Evolutionary conservation across 176 grass and related monocot genomes (phyloP), one percentile per base, ranked within the genome.

Genomic region (barley (Hordeum vulgare)): DNA sequence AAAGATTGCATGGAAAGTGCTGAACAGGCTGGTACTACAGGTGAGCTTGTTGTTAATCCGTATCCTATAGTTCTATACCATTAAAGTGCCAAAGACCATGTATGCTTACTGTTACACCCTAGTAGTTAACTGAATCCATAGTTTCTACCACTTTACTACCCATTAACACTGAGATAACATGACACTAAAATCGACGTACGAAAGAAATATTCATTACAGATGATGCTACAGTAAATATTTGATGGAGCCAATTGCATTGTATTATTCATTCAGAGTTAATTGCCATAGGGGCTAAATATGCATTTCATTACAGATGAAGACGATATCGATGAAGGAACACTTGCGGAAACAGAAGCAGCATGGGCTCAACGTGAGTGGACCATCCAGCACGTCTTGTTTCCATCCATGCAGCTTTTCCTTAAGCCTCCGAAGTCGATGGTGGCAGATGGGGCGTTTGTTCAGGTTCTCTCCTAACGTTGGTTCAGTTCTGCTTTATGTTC

Each of bases 321-420:
- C 68, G 94, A 84, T 12, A 39, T 89, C 24, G 89, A 98, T 72
- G 72, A 98, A 35, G 90, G 93, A 71, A 61, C 95, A 36, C 78
- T 95, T 72, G 88, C 85, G 37, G 95, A 98, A 81, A 90, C 95
- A 87, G 95, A 98, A 66, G 88, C 90, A 42, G 86, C 88, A 33
- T 95, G 95, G 92, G 86, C 95, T 61, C 95, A 98, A 63, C 90
- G 90, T 0, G 92, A 98, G 27, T 98, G 96, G 96, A 98, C 78
- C 86, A 98, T 98, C 86, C 92, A 95, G 33, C 89, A 98, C 49
- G 90, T 98, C 80, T 91, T 98, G 85, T 95, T 98, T 81, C 92
- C 92, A 3, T 98, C 96, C 8, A 88, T 98, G 76, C 77, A 89
- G 51, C 93, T 95, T 84, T 98, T 98, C 33, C 93, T 98, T 61